Evolutionary conservation across 2,329 filamentous ascomycete genomes (phyloP), one percentile per base, ranked within the genome.

Genomic region (Aspergillus nomiae): DNA sequence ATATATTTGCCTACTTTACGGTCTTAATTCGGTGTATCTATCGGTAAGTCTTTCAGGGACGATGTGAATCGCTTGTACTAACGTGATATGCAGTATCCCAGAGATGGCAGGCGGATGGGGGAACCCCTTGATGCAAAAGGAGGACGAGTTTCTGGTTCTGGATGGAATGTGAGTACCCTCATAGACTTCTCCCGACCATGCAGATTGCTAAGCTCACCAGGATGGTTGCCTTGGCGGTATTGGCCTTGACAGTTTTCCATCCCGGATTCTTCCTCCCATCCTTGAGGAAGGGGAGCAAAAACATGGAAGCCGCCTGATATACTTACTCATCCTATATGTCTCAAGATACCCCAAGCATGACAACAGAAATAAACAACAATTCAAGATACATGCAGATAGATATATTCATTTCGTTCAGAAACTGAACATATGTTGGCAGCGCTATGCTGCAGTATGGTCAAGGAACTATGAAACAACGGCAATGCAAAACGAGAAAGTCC

Each of bases 91-190:
- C 62, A 82, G 81, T 72, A 73, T 83, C 8, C 81, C 82, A 4
- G 82, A 83, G 67, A 83, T 83, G 82, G 78, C 81, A 5, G 81
- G 81, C 28, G 82, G 82, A 4, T 84, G 82, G 82, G 81, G 81
- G 26, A 80, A 78, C 54, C 71, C 75, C 0, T 65, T 83, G 48
- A 83, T 83, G 81, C 76, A 77, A 58, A 79, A 79, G 41, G 80
- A 84, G 69, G 71, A 73, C 7, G 81, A 83, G 61, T 84, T 84
- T 61, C 70, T 83, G 26, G 70, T 83, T 9, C 71, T 84, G 6
- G 82, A 84, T 66, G 81, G 80, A 73, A 79, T 79, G 80, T 82
- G 67, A 75, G 79, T 78, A 19, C 21, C n/a, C 9, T 24, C 46
- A 26, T 51, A 24, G 24, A 10, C 4, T 10, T 32, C 26, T 21